Conservation (phyloP, 73 alveolate species). For the Paramecium caudatum region DNA sequence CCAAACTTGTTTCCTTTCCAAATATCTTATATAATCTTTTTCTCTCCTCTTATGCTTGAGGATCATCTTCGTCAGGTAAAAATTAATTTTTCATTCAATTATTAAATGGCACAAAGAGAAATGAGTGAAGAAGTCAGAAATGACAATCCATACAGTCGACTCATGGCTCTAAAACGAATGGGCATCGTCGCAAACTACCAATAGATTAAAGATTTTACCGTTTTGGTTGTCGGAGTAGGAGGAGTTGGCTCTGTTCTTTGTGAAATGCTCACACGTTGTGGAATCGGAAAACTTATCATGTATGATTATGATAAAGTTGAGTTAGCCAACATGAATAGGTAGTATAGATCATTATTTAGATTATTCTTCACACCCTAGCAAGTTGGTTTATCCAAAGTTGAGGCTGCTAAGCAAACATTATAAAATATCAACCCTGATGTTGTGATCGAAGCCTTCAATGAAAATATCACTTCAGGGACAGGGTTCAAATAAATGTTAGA, state of each 20-base stretch:
- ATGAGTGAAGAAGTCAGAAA: constrained; percentile 76
- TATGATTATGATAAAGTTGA: constrained; percentile 96
- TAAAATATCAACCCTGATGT: constrained; percentile 98
- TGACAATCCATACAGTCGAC: constrained; percentile 84
- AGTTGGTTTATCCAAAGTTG: constrained; percentile 94
- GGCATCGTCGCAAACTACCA: constrained; percentile 96
- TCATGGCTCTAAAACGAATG: constrained; percentile 99
- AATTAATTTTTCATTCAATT: constrained; percentile 24
- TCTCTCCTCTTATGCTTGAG: constrained; percentile 25
- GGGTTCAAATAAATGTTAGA: constrained; percentile 78
- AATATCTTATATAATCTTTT: constrained; percentile 77
- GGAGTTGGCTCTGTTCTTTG: constrained; percentile 99
- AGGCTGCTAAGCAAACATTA: constrained; percentile 97
- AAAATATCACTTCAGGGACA: constrained; percentile 88
- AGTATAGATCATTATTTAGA: constrained; percentile 85
- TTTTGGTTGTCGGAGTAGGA: constrained; percentile 97
- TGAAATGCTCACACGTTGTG: constrained; percentile 99
- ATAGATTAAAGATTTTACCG: constrained; percentile 85
- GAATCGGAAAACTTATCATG: constrained; percentile 91
- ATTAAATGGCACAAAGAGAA: background rate
- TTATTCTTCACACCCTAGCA: constrained; percentile 74
- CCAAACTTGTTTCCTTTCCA: constrained; percentile 84
- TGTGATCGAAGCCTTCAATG: constrained; percentile 88
- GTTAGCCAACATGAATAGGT: constrained; percentile 98
- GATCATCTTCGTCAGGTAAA: constrained; percentile 50